A percentile compares a stretch with the other conserved stretches of the same genome.
phyloP scores from a whole-genome alignment of 495 filamentous ascomycete species.

The Penicillium antarcticum region DNA sequence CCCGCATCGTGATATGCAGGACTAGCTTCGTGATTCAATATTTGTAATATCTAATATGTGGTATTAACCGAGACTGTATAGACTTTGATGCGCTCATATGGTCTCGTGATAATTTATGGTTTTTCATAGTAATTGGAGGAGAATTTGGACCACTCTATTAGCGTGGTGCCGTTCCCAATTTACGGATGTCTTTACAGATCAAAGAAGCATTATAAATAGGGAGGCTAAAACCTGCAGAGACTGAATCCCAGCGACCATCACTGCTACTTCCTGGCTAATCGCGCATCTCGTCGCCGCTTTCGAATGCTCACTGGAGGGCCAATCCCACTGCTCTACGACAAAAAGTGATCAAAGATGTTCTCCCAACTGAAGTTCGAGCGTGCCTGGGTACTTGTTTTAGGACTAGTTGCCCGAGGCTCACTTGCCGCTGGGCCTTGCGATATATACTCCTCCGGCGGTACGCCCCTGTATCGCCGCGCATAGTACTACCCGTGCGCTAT shows the following conservation, averaged over 20 bases:
- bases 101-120: not conserved
- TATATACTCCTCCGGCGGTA: slow-evolving; percentile 49
- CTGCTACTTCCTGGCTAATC: too few species aligned
- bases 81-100: not conserved
- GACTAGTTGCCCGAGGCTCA: slow-evolving; percentile 35
- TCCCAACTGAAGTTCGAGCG: slow-evolving; percentile 32
- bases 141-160: not conserved
- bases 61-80: slow-evolving; percentile 2
- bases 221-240: not conserved
- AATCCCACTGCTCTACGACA: too few species aligned
- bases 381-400: slow-evolving; percentile 30
- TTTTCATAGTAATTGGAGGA: slow-evolving; percentile 5
- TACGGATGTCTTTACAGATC: not conserved
- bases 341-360: slow-evolving; percentile 30
- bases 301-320: too few species aligned
- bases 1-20: not conserved
- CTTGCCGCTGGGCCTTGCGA: slow-evolving; percentile 53
- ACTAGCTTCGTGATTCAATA: not conserved
- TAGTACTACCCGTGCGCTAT: slow-evolving; percentile 58
- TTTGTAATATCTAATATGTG: not conserved
- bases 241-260: too few species aligned
- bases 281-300: too few species aligned
- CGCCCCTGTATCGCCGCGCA: slow-evolving; percentile 58
- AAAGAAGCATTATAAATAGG: not conserved
- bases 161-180: not conserved